Evolutionary conservation across 148 eudicot species (phyloP).

Genomic region (Rhododendron ovatum): DNA sequence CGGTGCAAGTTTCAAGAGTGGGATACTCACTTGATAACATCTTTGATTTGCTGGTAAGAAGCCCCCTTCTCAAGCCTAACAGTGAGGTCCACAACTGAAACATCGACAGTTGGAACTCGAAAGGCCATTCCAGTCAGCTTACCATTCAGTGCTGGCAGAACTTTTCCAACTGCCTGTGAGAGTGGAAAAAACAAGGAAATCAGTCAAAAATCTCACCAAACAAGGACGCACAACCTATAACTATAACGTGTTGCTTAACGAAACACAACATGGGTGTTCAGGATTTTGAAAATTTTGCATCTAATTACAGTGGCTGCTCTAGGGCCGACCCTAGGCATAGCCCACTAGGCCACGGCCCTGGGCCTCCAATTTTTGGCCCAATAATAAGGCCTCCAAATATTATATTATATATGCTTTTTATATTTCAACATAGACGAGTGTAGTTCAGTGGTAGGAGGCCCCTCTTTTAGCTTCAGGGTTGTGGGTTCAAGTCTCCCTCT

Average conservation of each 20-base stretch:
- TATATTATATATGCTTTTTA: too few relatives aligned
- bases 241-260: too few relatives aligned
- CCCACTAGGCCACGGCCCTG: too few relatives aligned
- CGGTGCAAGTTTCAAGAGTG: conserved; percentile 13
- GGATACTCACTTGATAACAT: conserved; percentile 53
- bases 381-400: too few relatives aligned
- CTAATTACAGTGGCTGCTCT: neutral
- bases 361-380: too few relatives aligned
- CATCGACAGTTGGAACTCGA: conserved; percentile 75
- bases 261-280: neutral
- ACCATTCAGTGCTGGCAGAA: conserved; percentile 64
- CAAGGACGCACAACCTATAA: neutral
- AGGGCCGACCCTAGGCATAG: too few relatives aligned
- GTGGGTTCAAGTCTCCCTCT: too few relatives aligned
- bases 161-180: conserved; percentile 69
- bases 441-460: too few relatives aligned
- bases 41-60: conserved; percentile 55
- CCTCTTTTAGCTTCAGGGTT: too few relatives aligned
- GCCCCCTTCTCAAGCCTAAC: conserved; percentile 66
- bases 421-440: too few relatives aligned
- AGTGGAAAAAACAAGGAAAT: neutral
- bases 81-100: conserved; percentile 76
- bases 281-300: neutral
- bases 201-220: neutral
- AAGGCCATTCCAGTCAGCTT: conserved; percentile 80